phyloP scores from a whole-genome alignment of 495 filamentous ascomycete genomes.

The Penicillium cataractarum region DNA sequence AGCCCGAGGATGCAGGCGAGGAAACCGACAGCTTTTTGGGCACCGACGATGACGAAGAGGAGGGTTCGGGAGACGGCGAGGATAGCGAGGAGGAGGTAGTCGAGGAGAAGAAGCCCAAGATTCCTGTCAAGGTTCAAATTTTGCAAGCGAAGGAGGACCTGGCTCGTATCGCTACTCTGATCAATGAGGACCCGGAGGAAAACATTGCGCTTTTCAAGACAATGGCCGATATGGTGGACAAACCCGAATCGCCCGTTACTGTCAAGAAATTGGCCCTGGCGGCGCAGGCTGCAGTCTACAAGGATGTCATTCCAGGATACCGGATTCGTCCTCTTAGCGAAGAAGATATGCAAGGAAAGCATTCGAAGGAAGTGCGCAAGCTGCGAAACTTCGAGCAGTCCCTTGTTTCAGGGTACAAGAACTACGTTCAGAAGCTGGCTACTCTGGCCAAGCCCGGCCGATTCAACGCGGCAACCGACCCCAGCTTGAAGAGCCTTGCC shows the following conservation, averaged over 20 bases:
- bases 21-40: slow-evolving; percentile 56
- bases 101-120: slow-evolving; percentile 57
- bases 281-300: slow-evolving; percentile 88
- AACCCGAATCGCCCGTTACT: slow-evolving; percentile 56
- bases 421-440: slow-evolving; percentile 75
- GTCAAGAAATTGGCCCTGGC: slow-evolving; percentile 83
- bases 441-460: slow-evolving; percentile 58
- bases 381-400: slow-evolving; percentile 82
- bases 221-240: slow-evolving; percentile 71
- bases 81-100: slow-evolving; percentile 55
- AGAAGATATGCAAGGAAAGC: slow-evolving; percentile 69
- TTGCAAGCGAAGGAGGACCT: slow-evolving; percentile 89
- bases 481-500: slow-evolving; percentile 66
- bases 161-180: slow-evolving; percentile 73
- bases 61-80: slow-evolving; percentile 48
- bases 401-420: slow-evolving; percentile 77
- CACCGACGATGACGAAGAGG: slow-evolving; percentile 50
- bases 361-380: slow-evolving; percentile 89
- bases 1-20: slow-evolving; percentile 47
- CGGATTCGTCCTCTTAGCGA: slow-evolving; percentile 82
- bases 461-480: slow-evolving; percentile 33
- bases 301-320: slow-evolving; percentile 94
- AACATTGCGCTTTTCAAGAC: slow-evolving; percentile 76
- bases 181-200: slow-evolving; percentile 95
- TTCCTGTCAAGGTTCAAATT: slow-evolving; percentile 77